Percentiles rank a stretch among this genome's conserved stretches.
Conservation (phyloP, 1,284 basidiomycete genomes). For the Cutaneotrichosporon curvatum region DNA sequence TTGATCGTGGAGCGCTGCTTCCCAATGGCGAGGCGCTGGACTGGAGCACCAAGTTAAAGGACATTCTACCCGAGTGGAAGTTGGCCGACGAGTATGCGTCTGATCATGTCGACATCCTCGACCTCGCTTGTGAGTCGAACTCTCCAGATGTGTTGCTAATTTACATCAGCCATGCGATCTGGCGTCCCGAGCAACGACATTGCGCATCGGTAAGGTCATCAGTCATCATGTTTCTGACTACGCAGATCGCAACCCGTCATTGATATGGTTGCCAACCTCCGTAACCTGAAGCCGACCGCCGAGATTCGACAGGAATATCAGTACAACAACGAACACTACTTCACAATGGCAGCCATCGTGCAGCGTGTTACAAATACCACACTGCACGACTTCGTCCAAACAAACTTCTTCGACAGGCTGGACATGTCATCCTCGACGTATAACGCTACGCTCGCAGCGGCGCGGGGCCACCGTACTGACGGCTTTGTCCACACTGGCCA, state of each 20-base stretch:
- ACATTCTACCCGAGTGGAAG: slow-evolving; percentile 47
- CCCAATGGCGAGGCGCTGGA: slow-evolving; percentile 31
- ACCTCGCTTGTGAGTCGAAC: slow-evolving; percentile 43
- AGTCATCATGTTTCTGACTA: too few species aligned
- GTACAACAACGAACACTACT: slow-evolving; percentile 35
- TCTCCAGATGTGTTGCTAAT: not conserved
- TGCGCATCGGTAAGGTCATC: too few species aligned
- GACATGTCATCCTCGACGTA: slow-evolving; percentile 26
- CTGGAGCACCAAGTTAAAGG: slow-evolving; percentile 48
- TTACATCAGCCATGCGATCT: slow-evolving; percentile 24
- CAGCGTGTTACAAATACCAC: slow-evolving; percentile 21
- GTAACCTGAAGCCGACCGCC: slow-evolving; percentile 24
- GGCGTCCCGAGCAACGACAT: slow-evolving; percentile 34
- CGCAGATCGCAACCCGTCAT: too few species aligned
- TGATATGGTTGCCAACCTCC: slow-evolving; percentile 19
- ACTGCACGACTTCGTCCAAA: slow-evolving; percentile 22
- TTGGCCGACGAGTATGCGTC: slow-evolving; percentile 44
- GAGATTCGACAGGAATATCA: slow-evolving; percentile 30
- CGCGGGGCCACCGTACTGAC: slow-evolving; percentile 15
- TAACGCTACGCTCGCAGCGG: slow-evolving; percentile 12
- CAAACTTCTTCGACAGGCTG: slow-evolving; percentile 30
- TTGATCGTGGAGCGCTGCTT: slow-evolving; percentile 45
- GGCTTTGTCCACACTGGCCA: slow-evolving; percentile 12
- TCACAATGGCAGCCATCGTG: slow-evolving; percentile 22
- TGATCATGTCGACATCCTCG: slow-evolving; percentile 43